A percentile compares a stretch with the other conserved stretches of the same genome.
Conservation (phyloP, 2,329 filamentous ascomycete species). For the Aureobasidium sp. region DNA sequence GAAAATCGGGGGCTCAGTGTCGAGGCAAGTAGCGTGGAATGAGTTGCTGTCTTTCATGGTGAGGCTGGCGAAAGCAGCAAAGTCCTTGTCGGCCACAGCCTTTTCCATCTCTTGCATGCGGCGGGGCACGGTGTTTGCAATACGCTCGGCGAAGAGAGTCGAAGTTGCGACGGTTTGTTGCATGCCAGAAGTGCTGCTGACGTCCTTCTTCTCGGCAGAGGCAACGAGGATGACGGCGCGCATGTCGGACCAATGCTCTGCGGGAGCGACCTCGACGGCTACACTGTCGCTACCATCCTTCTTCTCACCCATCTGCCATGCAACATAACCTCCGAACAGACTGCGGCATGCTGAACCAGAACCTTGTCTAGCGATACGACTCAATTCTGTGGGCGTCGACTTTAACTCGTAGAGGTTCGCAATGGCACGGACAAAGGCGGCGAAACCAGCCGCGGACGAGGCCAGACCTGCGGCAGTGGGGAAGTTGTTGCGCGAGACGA, state of each 20-base stretch:
- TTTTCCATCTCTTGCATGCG: conserved; percentile 89
- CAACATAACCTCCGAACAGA: conserved; percentile 95
- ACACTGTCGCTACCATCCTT: conserved; percentile 87
- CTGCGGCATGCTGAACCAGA: conserved; percentile 95
- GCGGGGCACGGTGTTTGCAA: conserved; percentile 79
- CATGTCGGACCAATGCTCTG: conserved; percentile 96
- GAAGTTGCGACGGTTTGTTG: conserved; percentile 96
- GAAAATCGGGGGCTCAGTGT: conserved; percentile 98
- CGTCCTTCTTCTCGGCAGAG: conserved; percentile 95
- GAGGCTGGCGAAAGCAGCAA: conserved; percentile 85
- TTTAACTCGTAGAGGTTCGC: conserved; percentile 92
- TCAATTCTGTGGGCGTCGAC: conserved; percentile 83
- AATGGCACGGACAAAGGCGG: conserved; percentile 80
- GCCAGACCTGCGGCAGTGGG: conserved; percentile 93
- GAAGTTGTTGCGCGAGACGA: conserved; percentile 99
- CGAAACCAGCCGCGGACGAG: conserved; percentile 69
- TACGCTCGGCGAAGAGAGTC: conserved; percentile 83
- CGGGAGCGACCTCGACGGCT: conserved; percentile 89
- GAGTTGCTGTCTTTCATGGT: conserved; percentile 98
- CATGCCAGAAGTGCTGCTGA: conserved; percentile 94
- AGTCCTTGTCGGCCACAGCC: conserved; percentile 82
- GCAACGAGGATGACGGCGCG: conserved; percentile 91
- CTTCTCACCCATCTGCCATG: conserved; percentile 84
- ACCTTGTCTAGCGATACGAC: conserved; percentile 90
- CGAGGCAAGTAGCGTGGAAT: conserved; percentile 95